phyloP scores from a whole-genome alignment of 1,284 basidiomycete species.

The Boletus holoroseus region DNA sequence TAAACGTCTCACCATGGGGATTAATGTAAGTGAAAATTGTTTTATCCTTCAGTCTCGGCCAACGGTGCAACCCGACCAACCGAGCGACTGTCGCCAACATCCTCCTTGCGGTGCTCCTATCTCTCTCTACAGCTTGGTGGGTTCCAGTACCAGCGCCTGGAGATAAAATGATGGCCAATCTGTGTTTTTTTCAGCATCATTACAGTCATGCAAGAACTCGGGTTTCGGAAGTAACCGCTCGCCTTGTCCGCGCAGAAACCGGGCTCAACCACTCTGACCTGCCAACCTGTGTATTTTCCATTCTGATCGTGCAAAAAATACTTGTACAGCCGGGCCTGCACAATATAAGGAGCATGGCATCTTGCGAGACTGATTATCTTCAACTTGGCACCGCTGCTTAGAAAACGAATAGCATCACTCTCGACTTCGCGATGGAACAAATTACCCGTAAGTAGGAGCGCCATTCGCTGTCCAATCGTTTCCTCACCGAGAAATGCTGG shows the following conservation, averaged over 20 bases:
- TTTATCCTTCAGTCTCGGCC: background rate
- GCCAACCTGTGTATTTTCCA: slow-evolving; percentile 27
- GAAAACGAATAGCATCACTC: background rate
- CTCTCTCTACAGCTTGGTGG: slow-evolving; percentile 27
- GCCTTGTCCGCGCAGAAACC: background rate
- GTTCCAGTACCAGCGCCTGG: slow-evolving; percentile 19
- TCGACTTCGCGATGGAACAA: slow-evolving; percentile 11
- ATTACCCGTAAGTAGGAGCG: slow-evolving; percentile 14
- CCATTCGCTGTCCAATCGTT: background rate
- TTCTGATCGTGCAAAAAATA: slow-evolving; percentile 6
- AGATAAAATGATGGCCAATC: slow-evolving; percentile 5
- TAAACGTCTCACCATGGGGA: background rate
- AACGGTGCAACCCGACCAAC: background rate
- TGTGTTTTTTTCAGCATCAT: background rate
- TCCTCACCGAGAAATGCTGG: slow-evolving; percentile 4
- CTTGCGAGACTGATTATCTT: background rate
- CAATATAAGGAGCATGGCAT: slow-evolving; percentile 18
- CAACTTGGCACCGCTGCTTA: background rate
- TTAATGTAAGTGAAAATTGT: background rate
- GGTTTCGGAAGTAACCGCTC: background rate
- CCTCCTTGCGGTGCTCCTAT: background rate
- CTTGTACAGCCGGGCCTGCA: slow-evolving; percentile 7
- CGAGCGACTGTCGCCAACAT: background rate
- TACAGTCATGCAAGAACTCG: background rate
- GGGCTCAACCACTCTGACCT: slow-evolving; percentile 1